Base-by-base conservation (phyloP, 768 basidiomycete species). In the Russula virescens region DNA sequence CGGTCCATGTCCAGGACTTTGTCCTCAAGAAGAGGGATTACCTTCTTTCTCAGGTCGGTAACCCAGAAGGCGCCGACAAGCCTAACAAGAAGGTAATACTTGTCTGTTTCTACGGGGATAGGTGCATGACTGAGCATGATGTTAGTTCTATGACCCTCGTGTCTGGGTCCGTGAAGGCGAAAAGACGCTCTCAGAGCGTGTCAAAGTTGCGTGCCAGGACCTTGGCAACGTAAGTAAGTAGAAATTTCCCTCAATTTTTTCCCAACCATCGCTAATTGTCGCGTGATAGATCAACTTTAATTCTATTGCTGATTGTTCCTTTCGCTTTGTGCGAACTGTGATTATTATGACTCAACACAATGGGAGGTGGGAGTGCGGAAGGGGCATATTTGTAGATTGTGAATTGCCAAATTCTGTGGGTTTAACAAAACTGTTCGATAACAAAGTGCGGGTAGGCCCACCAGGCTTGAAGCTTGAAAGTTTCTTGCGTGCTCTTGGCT, bases 91-190 rank as follows among this genome's bases (percentile, higher is more conserved):
- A 98, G 86, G 88, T 86, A 59, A 23, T 53, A 56, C 3, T 19
- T 43, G 5, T 2, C 14, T 43, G 5, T 11, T 18, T 18, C 10
- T 25, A 45, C 18, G 9, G 8, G 34, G 14, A 45, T n/a, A 7
- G n/a, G 42, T 45, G 6, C 25, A 11, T 23, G 5, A 51, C 43
- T 63, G 40, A 31, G n/a, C 49, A 21, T 16, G 43, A 56, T 46
- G n/a, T 25, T 66, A 89, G 89, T 88, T 75, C 80, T 96, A 96
- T 77, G 94, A 96, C 75, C 95, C 94, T 54, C 91, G 96, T 80
- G 88, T 95, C 63, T 99, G 96, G 96, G 94, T 99, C 55, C 91
- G 96, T 71, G 94, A 97, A 78, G 95, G 95, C 68, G 94, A 98
- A 81, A 94, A 95, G 85, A 96, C 94, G 21, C 83, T 98, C 68